Percentiles rank a stretch among this genome's conserved stretches.
phyloP scores from a whole-genome alignment of 2,329 filamentous ascomycete genomes.

The Purpureocillium takamizusanense region DNA sequence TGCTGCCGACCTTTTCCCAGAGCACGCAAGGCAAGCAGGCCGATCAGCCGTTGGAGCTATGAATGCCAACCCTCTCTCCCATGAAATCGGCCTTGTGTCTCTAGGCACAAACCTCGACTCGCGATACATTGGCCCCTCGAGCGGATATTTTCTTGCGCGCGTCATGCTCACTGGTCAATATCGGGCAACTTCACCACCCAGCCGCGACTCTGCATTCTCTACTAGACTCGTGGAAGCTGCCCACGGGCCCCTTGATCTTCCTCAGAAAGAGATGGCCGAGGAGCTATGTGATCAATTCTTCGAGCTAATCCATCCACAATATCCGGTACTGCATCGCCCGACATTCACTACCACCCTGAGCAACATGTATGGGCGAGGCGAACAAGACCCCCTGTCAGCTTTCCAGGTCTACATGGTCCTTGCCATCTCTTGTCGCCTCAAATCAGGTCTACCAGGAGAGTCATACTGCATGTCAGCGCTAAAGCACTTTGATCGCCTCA shows the following conservation, averaged over 20 bases:
- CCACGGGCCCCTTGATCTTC: slow-evolving; percentile 21
- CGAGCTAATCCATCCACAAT: slow-evolving; percentile 35
- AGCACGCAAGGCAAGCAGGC: no score
- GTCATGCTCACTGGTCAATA: slow-evolving; percentile 27
- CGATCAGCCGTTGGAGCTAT: no score
- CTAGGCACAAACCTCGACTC: slow-evolving; percentile 36
- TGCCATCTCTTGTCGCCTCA: slow-evolving; percentile 30
- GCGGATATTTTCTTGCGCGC: slow-evolving; percentile 43
- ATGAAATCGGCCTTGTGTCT: slow-evolving; percentile 45
- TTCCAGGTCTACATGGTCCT: slow-evolving; percentile 47
- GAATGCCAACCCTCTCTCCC: slow-evolving; percentile 21
- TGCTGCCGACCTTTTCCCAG: slow-evolving; percentile 6
- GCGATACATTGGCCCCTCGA: slow-evolving; percentile 46
- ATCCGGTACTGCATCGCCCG: slow-evolving; percentile 38
- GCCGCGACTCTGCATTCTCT: background rate
- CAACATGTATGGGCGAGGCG: slow-evolving; percentile 21
- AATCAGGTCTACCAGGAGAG: slow-evolving; percentile 35
- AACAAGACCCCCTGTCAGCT: slow-evolving; percentile 17
- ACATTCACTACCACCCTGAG: slow-evolving; percentile 30
- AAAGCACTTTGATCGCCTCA: slow-evolving; percentile 33
- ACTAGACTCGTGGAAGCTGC: slow-evolving; percentile 20
- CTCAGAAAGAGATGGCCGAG: slow-evolving; percentile 23
- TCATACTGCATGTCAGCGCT: slow-evolving; percentile 40
- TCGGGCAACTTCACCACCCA: background rate
- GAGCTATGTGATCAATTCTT: slow-evolving; percentile 38